Percentiles rank a stretch among this genome's conserved stretches.
phyloP scores from a whole-genome alignment of 2,329 filamentous ascomycete genomes.

The Metarhizium robertsii region DNA sequence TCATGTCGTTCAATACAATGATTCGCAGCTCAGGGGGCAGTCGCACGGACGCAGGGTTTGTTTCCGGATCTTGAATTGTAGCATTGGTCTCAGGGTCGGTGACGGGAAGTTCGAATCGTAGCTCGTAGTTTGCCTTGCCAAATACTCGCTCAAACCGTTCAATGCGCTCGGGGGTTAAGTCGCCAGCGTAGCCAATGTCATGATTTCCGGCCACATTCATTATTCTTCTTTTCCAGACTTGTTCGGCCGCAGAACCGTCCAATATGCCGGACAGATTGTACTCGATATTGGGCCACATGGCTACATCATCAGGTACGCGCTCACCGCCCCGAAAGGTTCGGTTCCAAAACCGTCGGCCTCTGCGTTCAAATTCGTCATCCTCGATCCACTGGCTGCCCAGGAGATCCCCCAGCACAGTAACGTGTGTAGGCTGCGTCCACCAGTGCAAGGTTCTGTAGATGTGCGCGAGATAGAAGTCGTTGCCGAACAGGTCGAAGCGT shows the following conservation, averaged over 20 bases:
- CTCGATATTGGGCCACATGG: conserved; percentile 35
- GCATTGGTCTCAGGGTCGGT: conserved; percentile 27
- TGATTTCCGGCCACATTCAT: conserved; percentile 94
- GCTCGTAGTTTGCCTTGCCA: conserved; percentile 84
- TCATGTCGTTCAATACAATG: conserved; percentile 84
- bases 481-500: conserved; percentile 78
- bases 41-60: conserved; percentile 36
- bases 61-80: conserved; percentile 30
- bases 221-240: conserved; percentile 62
- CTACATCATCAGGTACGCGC: conserved; percentile 50
- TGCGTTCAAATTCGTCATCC: conserved; percentile 69
- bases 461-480: conserved; percentile 90
- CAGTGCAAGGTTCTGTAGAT: conserved; percentile 77
- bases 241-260: conserved; percentile 31
- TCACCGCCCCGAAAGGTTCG: conserved; percentile 63
- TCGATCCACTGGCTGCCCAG: conserved; percentile 93
- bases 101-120: conserved; percentile 57
- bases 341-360: conserved; percentile 70
- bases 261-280: conserved; percentile 42
- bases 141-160: conserved; percentile 76
- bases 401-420: conserved; percentile 81
- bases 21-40: conserved; percentile 65
- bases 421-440: conserved; percentile 80
- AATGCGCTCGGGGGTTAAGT: conserved; percentile 68
- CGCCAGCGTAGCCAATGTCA: conserved; percentile 92